Base-by-base conservation (phyloP, 2,329 filamentous ascomycete species). In the Colletotrichum costaricense region DNA sequence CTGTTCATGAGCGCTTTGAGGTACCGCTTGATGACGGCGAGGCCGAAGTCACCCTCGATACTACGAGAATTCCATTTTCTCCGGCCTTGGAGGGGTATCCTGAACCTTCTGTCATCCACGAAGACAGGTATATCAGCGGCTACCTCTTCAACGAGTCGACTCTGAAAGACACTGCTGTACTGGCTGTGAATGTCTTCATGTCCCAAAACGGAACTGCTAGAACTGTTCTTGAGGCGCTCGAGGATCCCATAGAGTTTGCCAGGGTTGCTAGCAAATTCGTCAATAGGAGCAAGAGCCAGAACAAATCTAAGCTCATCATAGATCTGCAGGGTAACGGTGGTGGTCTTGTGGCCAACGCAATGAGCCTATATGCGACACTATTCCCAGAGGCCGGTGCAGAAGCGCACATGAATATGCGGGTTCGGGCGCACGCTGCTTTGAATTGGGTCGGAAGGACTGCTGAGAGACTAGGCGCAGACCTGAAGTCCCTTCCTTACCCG, bases 271-370 rank as follows among this genome's bases (percentile, higher is more conserved):
- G n/a, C 4, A 57, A 71, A 8, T 88, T 91, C 75, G 82, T 92
- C 28, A 81, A 83, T 0, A 80, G 82, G 52, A 85, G 85, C 24
- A 84, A 85, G 54, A 75, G 78, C 2, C 82, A 82, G 2, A 84
- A 85, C 2, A 91, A 90, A 78, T 88, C 84, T 2, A 91, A 88
- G 78, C 83, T 94, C 6, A 84, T 94, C 38, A 88, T 94, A 72
- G 92, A 94, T 75, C 78, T 93, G 11, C 86, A 88, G 6, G 85
- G 84, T 5, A 94, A 94, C 75, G 84, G 83, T 1, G 92, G 92
- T 52, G 92, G 92, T 1, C 80, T 81, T 52, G 46, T 75, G 19
- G 49, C 19, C 46, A 75, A 69, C 30, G 69, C 65, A 11, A 30
- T 75, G 46, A 30, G 52, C 6, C 33, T 76, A 1, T 76, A 75